Conservation (phyloP, 2,329 filamentous ascomycete genomes). For the Sporothrix pallida region DNA sequence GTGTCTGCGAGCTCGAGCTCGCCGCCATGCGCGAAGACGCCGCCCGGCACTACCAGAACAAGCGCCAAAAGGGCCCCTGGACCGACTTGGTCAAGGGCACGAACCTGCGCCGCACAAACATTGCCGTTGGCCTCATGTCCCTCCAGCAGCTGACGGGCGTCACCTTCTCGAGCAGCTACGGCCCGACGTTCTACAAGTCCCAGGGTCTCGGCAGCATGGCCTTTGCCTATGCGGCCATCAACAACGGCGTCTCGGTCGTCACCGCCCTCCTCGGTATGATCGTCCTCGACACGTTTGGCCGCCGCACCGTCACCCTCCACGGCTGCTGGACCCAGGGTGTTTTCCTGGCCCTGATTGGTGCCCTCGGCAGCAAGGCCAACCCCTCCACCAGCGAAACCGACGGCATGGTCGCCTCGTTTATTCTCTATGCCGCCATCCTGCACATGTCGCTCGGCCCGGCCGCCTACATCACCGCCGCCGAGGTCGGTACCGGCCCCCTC, state of each 20-base stretch:
- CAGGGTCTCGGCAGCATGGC: slow-evolving; percentile 25
- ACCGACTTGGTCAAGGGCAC: slow-evolving; percentile 8
- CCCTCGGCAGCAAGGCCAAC: slow-evolving; percentile 15
- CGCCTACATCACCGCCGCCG: slow-evolving; percentile 25
- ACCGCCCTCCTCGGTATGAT: slow-evolving; percentile 21
- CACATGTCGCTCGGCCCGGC: slow-evolving; percentile 24
- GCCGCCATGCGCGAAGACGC: slow-evolving; percentile 29
- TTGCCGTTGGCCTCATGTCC: slow-evolving; percentile 28
- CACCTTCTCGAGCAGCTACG: slow-evolving; percentile 27
- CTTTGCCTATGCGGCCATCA: slow-evolving; percentile 29
- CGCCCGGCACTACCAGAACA: not conserved
- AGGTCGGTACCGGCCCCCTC: slow-evolving; percentile 24
- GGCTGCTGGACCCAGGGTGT: slow-evolving; percentile 31
- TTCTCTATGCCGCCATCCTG: slow-evolving; percentile 24
- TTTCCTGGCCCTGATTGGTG: slow-evolving; percentile 25
- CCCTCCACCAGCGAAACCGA: slow-evolving; percentile 17
- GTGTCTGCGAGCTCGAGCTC: slow-evolving; percentile 27
- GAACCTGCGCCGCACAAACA: slow-evolving; percentile 30
- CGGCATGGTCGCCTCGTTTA: slow-evolving; percentile 29
- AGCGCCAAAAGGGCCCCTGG: slow-evolving; percentile 19
- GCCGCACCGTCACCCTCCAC: slow-evolving; percentile 26
- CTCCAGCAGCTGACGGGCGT: slow-evolving; percentile 30
- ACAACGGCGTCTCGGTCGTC: slow-evolving; percentile 27
- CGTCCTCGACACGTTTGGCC: slow-evolving; percentile 25
- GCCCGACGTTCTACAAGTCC: slow-evolving; percentile 28